Percentiles rank a stretch among this genome's conserved stretches.
Conservation (phyloP, 1,139 yeast species). For the Schwanniomyces etchellsii region DNA sequence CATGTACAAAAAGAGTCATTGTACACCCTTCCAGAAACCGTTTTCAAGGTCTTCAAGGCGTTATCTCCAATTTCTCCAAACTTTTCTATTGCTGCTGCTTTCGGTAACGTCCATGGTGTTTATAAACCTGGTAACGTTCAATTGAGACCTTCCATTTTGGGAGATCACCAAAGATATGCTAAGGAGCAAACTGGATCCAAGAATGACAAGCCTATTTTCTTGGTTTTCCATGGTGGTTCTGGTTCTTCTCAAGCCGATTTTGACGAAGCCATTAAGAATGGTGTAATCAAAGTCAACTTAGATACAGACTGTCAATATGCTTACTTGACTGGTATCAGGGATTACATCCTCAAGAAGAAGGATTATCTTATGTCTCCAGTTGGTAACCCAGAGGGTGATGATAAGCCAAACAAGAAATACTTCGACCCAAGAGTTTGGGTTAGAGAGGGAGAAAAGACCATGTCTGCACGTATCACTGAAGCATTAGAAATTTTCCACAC, state of each 20-base stretch:
- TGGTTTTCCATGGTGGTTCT: conserved; percentile 99
- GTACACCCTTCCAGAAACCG: conserved; percentile 96
- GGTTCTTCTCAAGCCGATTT: conserved; percentile 93
- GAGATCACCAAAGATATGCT: conserved; percentile 90
- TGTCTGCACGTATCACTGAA: conserved; percentile 77
- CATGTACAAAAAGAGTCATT: conserved; percentile 79
- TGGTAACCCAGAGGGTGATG: conserved; percentile 99
- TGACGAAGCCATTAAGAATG: conserved; percentile 83
- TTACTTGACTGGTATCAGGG: conserved; percentile 94
- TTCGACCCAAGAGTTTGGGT: conserved; percentile 99
- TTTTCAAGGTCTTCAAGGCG: conserved; percentile 85
- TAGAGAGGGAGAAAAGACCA: conserved; percentile 99
- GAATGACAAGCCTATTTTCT: conserved; percentile 74
- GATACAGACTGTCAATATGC: conserved; percentile 99
- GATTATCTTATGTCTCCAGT: conserved; percentile 85
- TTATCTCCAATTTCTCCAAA: conserved; percentile 89
- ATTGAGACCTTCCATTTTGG: conserved; percentile 88
- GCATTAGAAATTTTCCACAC: conserved; percentile 88
- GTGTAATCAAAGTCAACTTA: conserved; percentile 98
- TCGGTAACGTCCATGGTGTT: conserved; percentile 99
- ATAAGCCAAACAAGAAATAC: conserved; percentile 98
- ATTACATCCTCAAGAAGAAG: conserved; percentile 91
- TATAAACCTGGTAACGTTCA: conserved; percentile 99
- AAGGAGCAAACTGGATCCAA: conserved; percentile 54
- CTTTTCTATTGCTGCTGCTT: conserved; percentile 99